phyloP scores from a whole-genome alignment of 2,329 filamentous ascomycete genomes.

The Apiospora malaysiana region DNA sequence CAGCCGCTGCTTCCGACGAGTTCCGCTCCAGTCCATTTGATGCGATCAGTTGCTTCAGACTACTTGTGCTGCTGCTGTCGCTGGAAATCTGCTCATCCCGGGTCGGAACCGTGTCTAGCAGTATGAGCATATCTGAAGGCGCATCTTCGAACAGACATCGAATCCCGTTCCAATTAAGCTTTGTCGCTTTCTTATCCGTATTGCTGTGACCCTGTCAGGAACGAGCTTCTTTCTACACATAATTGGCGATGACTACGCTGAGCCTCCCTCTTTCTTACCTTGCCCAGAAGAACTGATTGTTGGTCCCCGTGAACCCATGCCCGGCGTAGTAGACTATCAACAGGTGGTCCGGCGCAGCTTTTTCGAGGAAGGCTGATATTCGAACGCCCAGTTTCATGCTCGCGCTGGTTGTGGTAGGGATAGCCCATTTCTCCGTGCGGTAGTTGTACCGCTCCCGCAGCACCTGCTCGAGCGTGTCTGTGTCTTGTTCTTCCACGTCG shows the following conservation, averaged over 20 bases:
- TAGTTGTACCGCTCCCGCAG: conserved; percentile 67
- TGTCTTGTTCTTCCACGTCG: conserved; percentile 56
- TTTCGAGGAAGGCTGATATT: conserved; percentile 65
- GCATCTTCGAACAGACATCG: conserved; percentile 67
- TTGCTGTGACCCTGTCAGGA: conserved; percentile 57
- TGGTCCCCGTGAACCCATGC: conserved; percentile 61
- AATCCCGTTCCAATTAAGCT: conserved; percentile 68
- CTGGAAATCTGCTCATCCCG: conserved; percentile 50
- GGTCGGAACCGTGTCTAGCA: conserved; percentile 67
- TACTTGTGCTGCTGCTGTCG: conserved; percentile 47
- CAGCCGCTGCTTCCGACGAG: conserved; percentile 47
- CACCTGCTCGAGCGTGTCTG: conserved; percentile 60
- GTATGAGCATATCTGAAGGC: conserved; percentile 65
- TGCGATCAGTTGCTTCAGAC: conserved; percentile 67
- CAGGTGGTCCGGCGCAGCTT: conserved; percentile 62
- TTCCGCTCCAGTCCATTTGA: conserved; percentile 61
- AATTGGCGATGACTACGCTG: not conserved
- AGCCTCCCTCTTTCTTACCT: conserved; percentile 55
- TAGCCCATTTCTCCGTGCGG: conserved; percentile 64
- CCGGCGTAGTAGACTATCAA: conserved; percentile 71
- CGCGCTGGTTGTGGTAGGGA: conserved; percentile 64
- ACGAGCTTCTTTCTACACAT: not conserved
- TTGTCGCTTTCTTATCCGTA: conserved; percentile 61
- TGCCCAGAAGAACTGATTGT: conserved; percentile 70
- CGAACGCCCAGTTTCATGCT: conserved; percentile 66